A percentile compares a stretch with the other conserved stretches of the same genome.
Evolutionary conservation across 805 yeast species (phyloP).

Genomic region (Metschnikowia cubensis): DNA sequence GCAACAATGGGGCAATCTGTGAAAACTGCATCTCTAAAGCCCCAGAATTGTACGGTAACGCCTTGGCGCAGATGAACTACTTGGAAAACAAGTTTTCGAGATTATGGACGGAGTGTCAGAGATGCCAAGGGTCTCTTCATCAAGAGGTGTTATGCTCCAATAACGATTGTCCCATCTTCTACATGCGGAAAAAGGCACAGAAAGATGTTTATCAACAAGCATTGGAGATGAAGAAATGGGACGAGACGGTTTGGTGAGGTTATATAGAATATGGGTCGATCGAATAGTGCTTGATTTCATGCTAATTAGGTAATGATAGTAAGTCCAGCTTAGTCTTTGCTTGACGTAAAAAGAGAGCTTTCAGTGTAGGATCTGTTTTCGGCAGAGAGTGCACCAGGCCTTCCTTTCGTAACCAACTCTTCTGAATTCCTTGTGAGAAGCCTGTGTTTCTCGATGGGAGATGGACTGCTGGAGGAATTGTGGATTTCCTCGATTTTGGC

Average conservation of each 20-base stretch:
- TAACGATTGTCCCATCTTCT: conserved; percentile 95
- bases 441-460: conserved; percentile 8
- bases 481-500: conserved; percentile 1
- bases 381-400: conserved; percentile 32
- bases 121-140: conserved; percentile 94
- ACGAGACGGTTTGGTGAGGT: conserved; percentile 49
- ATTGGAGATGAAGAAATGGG: conserved; percentile 62
- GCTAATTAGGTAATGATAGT: neutral
- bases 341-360: conserved; percentile 20
- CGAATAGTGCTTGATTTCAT: neutral
- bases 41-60: conserved; percentile 76
- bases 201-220: conserved; percentile 61
- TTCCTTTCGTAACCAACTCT: conserved; percentile 18
- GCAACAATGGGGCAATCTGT: conserved; percentile 72
- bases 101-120: conserved; percentile 96
- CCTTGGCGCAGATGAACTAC: conserved; percentile 72
- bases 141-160: conserved; percentile 94
- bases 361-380: conserved; percentile 34
- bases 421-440: conserved; percentile 25
- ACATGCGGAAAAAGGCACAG: conserved; percentile 88
- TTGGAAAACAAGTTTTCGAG: conserved; percentile 80
- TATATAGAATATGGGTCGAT: neutral
- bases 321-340: conserved; percentile 7
- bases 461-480: conserved; percentile 1
- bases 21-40: conserved; percentile 64